A percentile compares a stretch with the other conserved stretches of the same genome.
Evolutionary conservation across 2,329 filamentous ascomycete species (phyloP).

Genomic region (Sporothrix inflata): DNA sequence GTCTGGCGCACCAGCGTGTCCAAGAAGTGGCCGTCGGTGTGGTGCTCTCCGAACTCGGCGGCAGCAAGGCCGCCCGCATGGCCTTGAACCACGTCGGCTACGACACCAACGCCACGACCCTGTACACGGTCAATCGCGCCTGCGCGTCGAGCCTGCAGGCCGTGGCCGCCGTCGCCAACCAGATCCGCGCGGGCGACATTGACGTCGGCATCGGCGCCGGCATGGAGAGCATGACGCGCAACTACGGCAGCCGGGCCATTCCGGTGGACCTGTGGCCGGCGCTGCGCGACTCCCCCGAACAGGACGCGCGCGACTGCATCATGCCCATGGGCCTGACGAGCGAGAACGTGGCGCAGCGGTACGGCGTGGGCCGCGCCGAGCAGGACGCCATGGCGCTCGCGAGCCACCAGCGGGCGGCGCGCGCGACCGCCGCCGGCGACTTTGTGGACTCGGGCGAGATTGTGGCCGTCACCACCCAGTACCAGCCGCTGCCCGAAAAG

Average conservation of each 20-base stretch:
- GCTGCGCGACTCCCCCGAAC: conserved; percentile 63
- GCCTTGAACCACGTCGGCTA: conserved; percentile 83
- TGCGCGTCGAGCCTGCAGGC: conserved; percentile 79
- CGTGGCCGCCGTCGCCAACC: conserved; percentile 72
- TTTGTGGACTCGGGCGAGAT: conserved; percentile 82
- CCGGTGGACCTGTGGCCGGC: conserved; percentile 79
- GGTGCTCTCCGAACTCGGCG: conserved; percentile 87
- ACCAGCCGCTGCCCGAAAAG: conserved; percentile 65
- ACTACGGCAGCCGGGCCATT: conserved; percentile 85
- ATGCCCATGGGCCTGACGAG: conserved; percentile 93
- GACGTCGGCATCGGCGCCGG: conserved; percentile 79
- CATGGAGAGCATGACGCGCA: conserved; percentile 95
- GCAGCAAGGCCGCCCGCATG: conserved; percentile 89
- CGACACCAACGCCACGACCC: conserved; percentile 65
- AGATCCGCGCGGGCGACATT: conserved; percentile 75
- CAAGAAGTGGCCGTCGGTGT: conserved; percentile 86
- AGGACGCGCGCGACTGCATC: conserved; percentile 81
- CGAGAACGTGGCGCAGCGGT: conserved; percentile 83
- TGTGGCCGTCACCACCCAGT: conserved; percentile 74
- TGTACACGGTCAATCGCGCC: conserved; percentile 88
- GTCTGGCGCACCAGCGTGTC: conserved; percentile 69
- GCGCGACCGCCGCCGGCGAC: conserved; percentile 67
- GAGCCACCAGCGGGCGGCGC: conserved; percentile 73
- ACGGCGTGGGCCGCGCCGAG: conserved; percentile 71
- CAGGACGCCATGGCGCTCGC: conserved; percentile 82